Conservation (phyloP, 108 stramenopile species). For the Ochromonas danica region DNA sequence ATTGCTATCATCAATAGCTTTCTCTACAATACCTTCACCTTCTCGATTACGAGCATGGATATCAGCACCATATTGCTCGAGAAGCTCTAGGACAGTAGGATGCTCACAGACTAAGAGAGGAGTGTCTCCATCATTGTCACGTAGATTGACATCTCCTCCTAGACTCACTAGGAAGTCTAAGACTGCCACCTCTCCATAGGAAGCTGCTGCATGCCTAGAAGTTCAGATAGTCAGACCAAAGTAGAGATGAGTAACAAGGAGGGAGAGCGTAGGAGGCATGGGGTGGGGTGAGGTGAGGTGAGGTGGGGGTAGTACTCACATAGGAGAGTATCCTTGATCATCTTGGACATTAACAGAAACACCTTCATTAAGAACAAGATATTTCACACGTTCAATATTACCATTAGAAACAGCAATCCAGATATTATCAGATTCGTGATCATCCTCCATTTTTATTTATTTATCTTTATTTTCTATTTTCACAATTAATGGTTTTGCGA, state of each 20-base stretch:
- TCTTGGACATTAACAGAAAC: neutral
- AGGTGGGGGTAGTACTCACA: neutral
- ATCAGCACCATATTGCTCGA: neutral
- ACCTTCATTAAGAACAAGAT: neutral
- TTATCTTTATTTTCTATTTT: too few relatives aligned
- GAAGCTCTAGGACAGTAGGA: neutral
- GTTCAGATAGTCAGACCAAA: too few relatives aligned
- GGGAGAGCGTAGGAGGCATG: too few relatives aligned
- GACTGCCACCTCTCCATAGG: neutral
- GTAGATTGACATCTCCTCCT: neutral
- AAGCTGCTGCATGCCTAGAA: neutral
- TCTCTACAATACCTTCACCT: neutral
- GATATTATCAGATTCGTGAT: neutral
- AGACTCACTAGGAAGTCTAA: neutral
- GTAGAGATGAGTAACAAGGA: too few relatives aligned
- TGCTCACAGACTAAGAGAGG: neutral
- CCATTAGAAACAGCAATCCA: neutral
- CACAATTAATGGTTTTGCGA: too few relatives aligned
- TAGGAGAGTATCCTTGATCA: neutral
- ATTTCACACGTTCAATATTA: neutral
- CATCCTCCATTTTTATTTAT: conserved; percentile 6
- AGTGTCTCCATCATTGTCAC: conserved; percentile 1
- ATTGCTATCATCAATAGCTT: neutral
- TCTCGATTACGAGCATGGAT: neutral
- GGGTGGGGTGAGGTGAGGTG: too few relatives aligned